Evolutionary conservation across 768 basidiomycete species (phyloP), one percentile per base, ranked within the genome.

Genomic region (Erythrobasidium yunnanense): DNA sequence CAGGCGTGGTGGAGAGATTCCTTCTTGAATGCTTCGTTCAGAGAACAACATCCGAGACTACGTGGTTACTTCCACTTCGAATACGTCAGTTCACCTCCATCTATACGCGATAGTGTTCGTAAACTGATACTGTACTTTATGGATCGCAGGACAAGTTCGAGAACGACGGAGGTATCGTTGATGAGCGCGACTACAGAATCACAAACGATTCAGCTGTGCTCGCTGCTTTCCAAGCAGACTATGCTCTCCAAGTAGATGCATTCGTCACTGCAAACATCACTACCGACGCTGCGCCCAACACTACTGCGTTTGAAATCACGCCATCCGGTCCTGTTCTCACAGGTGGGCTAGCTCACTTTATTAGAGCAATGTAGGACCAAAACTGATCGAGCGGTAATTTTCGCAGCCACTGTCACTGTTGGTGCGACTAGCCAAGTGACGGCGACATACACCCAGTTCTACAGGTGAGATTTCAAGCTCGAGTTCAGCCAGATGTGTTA

Each of bases 131-230:
- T n/a, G n/a, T 42, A n/a, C n/a, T n/a, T 62, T 29, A 47, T 47
- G 46, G n/a, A 42, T 42, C n/a, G n/a, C 53, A 58, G 15, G 30
- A 35, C 29, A 66, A 66, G 55, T 29, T 29, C 22, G 55, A 66
- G 45, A 62, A 55, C 38, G 65, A 66, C 29, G 65, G 65, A 33
- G 65, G 65, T 27, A 27, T 66, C 11, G 23, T 27, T 5, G 66
- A 66, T 32, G 38, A 66, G 18, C 68, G 68, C 22, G 68, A 69
- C 46, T 69, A 66, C 57, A 30, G 68, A 50, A 23, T 74, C 15
- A 58, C 65, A 7, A 74, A 74, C 71, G 50, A 50, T 45, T 66
- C 73, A 0, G 70, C 18, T 2, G 69, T 70, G 13, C 66, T 67
- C 30, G 15, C 35, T 17, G 70, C 67, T 17, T 58, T 74, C 65